Conservation (phyloP, 345 rosid species). For the Eucalyptus sp. region DNA sequence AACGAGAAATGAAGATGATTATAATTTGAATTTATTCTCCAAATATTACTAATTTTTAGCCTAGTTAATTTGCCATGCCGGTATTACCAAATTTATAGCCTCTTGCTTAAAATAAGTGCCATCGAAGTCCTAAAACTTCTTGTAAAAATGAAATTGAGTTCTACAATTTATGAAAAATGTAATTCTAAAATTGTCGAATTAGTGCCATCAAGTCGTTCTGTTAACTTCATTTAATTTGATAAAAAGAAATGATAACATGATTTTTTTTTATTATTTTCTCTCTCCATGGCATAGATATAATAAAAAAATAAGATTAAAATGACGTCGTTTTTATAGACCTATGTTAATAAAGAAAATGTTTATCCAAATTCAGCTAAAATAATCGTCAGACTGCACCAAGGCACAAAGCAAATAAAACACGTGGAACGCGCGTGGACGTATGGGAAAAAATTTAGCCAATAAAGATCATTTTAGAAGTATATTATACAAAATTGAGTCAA, state of each 20-base stretch:
- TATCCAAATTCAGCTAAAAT: accelerated
- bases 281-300: background rate
- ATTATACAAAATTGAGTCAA: background rate
- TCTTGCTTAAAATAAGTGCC: accelerated
- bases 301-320: no score
- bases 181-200: no score
- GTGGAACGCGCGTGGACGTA: background rate
- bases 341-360: background rate
- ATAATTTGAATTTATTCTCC: accelerated
- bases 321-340: no score
- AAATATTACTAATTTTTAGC: background rate
- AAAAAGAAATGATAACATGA: no score
- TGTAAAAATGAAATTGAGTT: accelerated
- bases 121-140: accelerated
- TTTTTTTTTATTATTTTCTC: background rate
- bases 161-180: accelerated
- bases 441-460: background rate
- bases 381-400: accelerated
- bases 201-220: accelerated
- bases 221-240: accelerated
- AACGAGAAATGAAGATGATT: background rate
- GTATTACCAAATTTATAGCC: accelerated
- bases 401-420: accelerated
- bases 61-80: background rate
- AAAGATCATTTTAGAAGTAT: background rate